Evolutionary conservation across 208 protist species (phyloP), one percentile per base, ranked within the genome.

Genomic region (Vickermania ingenoplastis): DNA sequence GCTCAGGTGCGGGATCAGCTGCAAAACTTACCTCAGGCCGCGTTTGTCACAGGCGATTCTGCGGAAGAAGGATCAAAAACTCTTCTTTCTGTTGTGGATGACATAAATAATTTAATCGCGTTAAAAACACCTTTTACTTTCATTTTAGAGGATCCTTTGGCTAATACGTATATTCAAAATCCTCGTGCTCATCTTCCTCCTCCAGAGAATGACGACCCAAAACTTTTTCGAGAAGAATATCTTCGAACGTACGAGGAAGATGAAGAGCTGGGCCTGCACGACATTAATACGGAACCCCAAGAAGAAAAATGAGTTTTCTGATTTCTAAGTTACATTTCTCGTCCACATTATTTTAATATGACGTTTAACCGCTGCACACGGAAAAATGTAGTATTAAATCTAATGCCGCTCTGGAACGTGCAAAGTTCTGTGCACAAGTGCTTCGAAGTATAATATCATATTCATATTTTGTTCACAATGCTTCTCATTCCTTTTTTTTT

Each of bases 131-230:
- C 67, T 13, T 97, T 97, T 60, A 97, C 94, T 3, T 86, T 97
- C 28, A 89, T 95, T 49, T 69, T 98, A 49, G 94, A 97, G 59
- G 95, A 98, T 67, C 92, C 93, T 0, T 65, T 97, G 0, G 73
- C 79, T 5, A 96, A 96, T 62, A 76, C 89, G 49, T 98, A 96
- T 73, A 87, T 97, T 45, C 91, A 97, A 63, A 95, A 96, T 73
- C 83, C 92, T 3, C 76, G 86, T n/a, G 76, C 83, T 1, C 89
- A 95, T 60, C 64, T 95, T 5, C 76, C 84, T 26, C 83, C 81
- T 23, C 85, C 84, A 13, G 91, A 93, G 26, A 73, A 91, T 56
- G 57, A 59, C n/a, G 95, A 98, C 68, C 89, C 93, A 29, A 61
- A 79, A 41, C 65, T 98, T 26, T 67, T 60, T 41, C 56, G 79